Evolutionary conservation across 2,329 filamentous ascomycete species (phyloP), one percentile per base, ranked within the genome.

Genomic region (Penicillium sp.): DNA sequence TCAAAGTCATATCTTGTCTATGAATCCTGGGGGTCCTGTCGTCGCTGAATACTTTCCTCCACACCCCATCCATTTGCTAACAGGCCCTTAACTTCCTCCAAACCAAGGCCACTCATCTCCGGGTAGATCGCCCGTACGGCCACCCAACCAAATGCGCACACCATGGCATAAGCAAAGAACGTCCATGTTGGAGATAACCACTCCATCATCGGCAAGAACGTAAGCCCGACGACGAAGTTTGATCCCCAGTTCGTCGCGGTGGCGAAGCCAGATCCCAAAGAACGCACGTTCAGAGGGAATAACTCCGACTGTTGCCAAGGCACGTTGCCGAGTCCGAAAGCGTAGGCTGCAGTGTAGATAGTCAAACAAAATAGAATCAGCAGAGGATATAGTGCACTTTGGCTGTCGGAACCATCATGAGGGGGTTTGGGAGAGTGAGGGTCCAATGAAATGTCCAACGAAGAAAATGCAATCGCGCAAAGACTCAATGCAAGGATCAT

Each of bases 261-360:
- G 7, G 81, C 78, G 25, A 86, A 67, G 13, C 79, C 78, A 1
- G 83, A 85, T 28, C 83, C 81, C 16, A 85, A 72, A 68, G 83
- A 86, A 54, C 86, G 81, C 44, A 87, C 77, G 16, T 77, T 74
- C 16, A 82, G 68, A 0, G 91, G 88, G 66, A 96, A 96, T 28
- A 96, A 81, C 74, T 97, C 92, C 61, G 87, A 90, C 74, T 96
- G 92, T 80, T 96, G 92, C 92, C 92, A 97, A 0, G 92, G 92
- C 2, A 97, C 90, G 63, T 91, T 95, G 8, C 92, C 92, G 2
- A 97, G 79, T 2, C 92, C 92, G 1, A 92, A 78, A 1, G 92
- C 92, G 67, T 95, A 97, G 1, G 87, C 80, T 8, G 89, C 87
- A 2, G 95, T 91, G 70, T 95, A 96, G 7, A 90, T 61, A 70